phyloP scores from a whole-genome alignment of 495 filamentous ascomycete genomes.

The Penicillium cosmopolitanum region DNA sequence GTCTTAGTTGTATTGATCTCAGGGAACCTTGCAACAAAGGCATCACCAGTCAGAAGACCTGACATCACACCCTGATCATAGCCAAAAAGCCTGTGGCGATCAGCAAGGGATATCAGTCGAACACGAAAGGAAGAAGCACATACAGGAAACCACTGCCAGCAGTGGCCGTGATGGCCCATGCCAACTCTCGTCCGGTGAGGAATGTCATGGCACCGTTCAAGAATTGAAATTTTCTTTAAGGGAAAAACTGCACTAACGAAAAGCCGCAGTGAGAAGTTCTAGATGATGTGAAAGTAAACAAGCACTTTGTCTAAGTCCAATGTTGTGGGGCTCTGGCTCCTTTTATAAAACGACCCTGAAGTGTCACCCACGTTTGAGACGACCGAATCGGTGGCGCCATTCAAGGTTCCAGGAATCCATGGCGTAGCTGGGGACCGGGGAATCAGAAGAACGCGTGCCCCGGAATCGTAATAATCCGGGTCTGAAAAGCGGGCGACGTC shows the following conservation, averaged over 20 bases:
- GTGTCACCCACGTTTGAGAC: not conserved
- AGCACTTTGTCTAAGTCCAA: not conserved
- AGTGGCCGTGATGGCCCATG: conserved; percentile 43
- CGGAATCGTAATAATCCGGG: conserved; percentile 12
- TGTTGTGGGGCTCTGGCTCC: conserved; percentile 11
- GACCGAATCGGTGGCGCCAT: conserved; percentile 21
- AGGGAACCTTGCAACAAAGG: conserved; percentile 36
- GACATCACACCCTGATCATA: conserved; percentile 53
- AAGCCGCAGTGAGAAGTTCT: not conserved
- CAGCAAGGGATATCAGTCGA: not conserved
- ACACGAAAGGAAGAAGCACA: not conserved
- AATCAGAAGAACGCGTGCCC: conserved; percentile 16
- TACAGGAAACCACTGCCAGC: conserved; percentile 43
- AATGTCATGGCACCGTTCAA: conserved; percentile 23
- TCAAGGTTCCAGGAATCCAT: conserved; percentile 15
- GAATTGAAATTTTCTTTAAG: not conserved
- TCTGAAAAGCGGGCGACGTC: conserved; percentile 5
- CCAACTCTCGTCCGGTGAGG: conserved; percentile 32
- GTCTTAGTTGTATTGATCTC: conserved; percentile 37
- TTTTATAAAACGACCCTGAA: conserved; percentile 14
- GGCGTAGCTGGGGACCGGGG: conserved; percentile 10
- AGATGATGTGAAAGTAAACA: not conserved
- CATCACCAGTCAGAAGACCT: conserved; percentile 37
- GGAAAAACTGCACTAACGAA: not conserved
- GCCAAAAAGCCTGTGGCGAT: conserved; percentile 28